phyloP scores from a whole-genome alignment of 2,329 filamentous ascomycete species.

The Diplocarpon rosae region DNA sequence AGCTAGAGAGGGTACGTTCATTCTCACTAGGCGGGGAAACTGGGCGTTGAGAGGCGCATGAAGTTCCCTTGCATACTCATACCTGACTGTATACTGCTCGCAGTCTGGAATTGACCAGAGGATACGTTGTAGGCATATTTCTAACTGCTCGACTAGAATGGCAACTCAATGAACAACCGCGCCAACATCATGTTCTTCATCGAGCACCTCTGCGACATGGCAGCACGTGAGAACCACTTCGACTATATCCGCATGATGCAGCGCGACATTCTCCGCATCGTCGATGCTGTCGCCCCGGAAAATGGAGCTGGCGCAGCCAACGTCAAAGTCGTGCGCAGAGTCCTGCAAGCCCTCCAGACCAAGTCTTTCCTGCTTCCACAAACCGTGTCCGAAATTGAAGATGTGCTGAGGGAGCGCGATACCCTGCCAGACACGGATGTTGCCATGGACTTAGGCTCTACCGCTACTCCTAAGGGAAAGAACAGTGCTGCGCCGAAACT shows the following conservation, averaged over 20 bases:
- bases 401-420: conserved; percentile 63
- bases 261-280: conserved; percentile 79
- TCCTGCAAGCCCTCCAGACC: conserved; percentile 56
- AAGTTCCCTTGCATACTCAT: neutral
- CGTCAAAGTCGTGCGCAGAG: conserved; percentile 79
- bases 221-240: conserved; percentile 51
- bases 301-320: conserved; percentile 86
- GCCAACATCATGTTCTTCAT: conserved; percentile 99
- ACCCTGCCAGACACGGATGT: conserved; percentile 17
- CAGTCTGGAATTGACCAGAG: too few species aligned
- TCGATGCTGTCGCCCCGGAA: conserved; percentile 82
- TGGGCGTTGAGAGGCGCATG: too few species aligned
- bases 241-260: conserved; percentile 93
- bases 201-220: conserved; percentile 74
- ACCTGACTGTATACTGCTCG: neutral
- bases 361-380: conserved; percentile 66
- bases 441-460: conserved; percentile 11
- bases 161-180: conserved; percentile 85
- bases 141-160: conserved; percentile 29
- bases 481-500: conserved; percentile 34
- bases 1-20: conserved; percentile 66
- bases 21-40: neutral
- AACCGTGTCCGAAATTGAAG: conserved; percentile 69
- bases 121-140: too few species aligned
- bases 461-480: neutral